phyloP scores from a whole-genome alignment of 1,284 basidiomycete genomes.

The Naganishia albida region DNA sequence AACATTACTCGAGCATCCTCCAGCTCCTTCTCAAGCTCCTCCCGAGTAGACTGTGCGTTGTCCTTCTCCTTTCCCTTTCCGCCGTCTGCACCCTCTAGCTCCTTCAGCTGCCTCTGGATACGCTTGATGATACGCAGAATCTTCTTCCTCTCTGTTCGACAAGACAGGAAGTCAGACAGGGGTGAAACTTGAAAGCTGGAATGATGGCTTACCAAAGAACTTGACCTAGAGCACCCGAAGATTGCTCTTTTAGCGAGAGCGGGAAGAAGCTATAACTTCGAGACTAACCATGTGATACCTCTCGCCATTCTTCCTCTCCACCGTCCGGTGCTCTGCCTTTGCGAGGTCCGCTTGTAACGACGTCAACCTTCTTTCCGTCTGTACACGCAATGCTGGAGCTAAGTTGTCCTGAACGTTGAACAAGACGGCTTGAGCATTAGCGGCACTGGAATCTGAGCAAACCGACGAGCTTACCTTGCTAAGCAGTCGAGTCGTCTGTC shows the following conservation, averaged over 20 bases:
- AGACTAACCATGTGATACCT: conserved; percentile 70
- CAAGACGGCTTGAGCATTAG: neutral
- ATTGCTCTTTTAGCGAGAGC: neutral
- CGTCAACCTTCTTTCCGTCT: conserved; percentile 72
- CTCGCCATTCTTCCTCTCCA: conserved; percentile 70
- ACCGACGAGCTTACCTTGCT: conserved; percentile 62
- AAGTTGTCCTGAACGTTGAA: conserved; percentile 64
- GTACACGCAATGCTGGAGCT: conserved; percentile 72
- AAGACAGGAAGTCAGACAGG: neutral
- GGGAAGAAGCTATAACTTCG: neutral
- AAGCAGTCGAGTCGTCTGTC: conserved; percentile 75
- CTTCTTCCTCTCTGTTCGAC: conserved; percentile 71
- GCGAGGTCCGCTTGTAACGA: conserved; percentile 73
- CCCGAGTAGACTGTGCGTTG: conserved; percentile 44
- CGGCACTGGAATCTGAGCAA: conserved; percentile 3
- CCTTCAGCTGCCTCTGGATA: conserved; percentile 60
- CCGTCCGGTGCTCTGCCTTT: conserved; percentile 61
- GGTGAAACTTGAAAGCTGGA: neutral
- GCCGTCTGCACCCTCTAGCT: conserved; percentile 20
- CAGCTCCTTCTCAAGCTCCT: conserved; percentile 59
- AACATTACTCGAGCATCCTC: conserved; percentile 70
- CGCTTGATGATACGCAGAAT: conserved; percentile 69
- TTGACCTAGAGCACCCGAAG: conserved; percentile 58
- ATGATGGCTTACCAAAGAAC: conserved; percentile 73
- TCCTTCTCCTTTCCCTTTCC: conserved; percentile 31